Percentiles rank a stretch among this genome's conserved stretches.
phyloP scores from a whole-genome alignment of 441 rosid species.

The Arabidopsis lyrata region DNA sequence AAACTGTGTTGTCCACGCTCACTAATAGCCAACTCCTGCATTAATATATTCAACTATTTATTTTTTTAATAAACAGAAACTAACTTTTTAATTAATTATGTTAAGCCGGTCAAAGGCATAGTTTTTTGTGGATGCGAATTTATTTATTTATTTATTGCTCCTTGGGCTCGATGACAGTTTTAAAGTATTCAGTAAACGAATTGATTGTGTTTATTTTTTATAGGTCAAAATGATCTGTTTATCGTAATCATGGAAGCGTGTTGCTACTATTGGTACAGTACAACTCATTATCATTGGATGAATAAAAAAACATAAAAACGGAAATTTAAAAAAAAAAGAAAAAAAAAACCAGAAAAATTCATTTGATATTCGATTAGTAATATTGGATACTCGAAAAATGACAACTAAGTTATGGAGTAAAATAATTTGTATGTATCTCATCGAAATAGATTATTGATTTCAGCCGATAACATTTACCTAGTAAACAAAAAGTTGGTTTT shows the following conservation, averaged over 20 bases:
- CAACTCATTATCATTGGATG: constrained; percentile 25
- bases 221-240: constrained; percentile 24
- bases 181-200: constrained; percentile 20
- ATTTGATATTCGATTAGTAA: too few species aligned
- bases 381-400: too few species aligned
- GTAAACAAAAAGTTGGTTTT: background rate
- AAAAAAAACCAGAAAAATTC: background rate
- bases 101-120: constrained; percentile 37
- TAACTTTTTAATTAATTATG: background rate
- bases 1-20: constrained; percentile 34
- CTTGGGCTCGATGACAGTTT: constrained; percentile 14
- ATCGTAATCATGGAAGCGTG: constrained; percentile 23
- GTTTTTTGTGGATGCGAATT: constrained; percentile 31
- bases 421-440: background rate
- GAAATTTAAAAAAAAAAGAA: background rate
- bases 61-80: background rate
- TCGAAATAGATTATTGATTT: background rate
- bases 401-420: too few species aligned
- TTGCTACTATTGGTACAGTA: background rate
- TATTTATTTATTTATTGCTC: constrained; percentile 22
- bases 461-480: background rate
- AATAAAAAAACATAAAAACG: background rate
- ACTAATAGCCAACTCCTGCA: constrained; percentile 27
- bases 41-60: constrained; percentile 9
- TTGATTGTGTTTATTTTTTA: constrained; percentile 1